Evolutionary conservation across 306 rosid species (phyloP).

Genomic region (Hylodesmum podocarpum): DNA sequence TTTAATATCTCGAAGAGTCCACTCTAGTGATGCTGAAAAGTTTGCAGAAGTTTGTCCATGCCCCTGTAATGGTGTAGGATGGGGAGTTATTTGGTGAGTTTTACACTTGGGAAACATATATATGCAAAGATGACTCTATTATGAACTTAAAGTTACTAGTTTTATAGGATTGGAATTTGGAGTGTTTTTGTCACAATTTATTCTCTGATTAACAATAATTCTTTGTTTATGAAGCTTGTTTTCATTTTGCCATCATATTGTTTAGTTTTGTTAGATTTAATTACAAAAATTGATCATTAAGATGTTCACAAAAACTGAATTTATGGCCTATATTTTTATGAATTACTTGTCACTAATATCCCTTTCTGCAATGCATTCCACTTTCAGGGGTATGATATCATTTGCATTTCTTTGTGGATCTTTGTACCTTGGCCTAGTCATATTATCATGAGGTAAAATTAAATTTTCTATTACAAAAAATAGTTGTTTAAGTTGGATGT

Average conservation of each 20-base stretch:
- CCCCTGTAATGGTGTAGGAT: slow-evolving; percentile 86
- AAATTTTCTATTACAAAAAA: not conserved
- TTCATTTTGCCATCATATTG: not conserved
- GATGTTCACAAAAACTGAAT: not conserved
- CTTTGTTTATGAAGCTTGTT: not conserved
- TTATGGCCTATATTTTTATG: not conserved
- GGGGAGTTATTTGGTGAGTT: slow-evolving; percentile 97
- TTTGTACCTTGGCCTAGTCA: slow-evolving; percentile 58
- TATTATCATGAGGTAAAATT: slow-evolving; percentile 60
- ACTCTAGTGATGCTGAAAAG: slow-evolving; percentile 96
- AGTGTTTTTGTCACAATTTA: not conserved
- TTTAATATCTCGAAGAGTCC: slow-evolving; percentile 85
- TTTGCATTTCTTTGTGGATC: slow-evolving; percentile 47
- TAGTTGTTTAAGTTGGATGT: not conserved
- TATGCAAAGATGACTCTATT: not conserved
- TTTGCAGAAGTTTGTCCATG: slow-evolving; percentile 97
- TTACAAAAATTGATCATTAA: not conserved
- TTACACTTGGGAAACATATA: not conserved
- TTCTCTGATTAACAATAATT: not conserved
- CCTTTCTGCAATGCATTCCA: slow-evolving; percentile 17
- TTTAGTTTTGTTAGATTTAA: not conserved
- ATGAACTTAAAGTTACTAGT: not conserved
- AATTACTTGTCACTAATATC: not conserved
- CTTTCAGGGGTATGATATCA: slow-evolving; percentile 54
- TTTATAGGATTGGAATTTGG: not conserved